Base-by-base conservation (phyloP, 2,329 filamentous ascomycete genomes). In the Rhinocladiella similis region DNA sequence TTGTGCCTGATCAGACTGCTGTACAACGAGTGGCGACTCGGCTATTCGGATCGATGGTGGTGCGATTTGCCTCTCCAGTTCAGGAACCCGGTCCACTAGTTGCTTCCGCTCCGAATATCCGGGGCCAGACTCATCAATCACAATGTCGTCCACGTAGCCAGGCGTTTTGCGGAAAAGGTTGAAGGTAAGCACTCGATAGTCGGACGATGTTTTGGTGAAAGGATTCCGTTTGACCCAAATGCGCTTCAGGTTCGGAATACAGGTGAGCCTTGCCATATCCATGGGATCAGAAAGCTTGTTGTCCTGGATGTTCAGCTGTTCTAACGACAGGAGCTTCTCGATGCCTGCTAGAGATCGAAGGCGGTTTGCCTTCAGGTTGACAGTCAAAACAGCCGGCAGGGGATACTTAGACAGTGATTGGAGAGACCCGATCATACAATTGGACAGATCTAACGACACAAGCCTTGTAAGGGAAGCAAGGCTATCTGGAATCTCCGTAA, bases 371-470 rank as follows among this genome's bases (percentile, higher is more conserved):
- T 93, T 87, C 53, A 99, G 82, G 68, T 97, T 97, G 55, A 99
- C 79, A 1, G 92, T 92, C 1, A 90, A 95, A 61, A 99, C 96
- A 18, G 94, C 93, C 25, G 94, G 93, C 4, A 99, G 80, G 12
- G 94, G 91, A 67, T 88, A 94, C 61, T 89, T 86, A 1, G 86
- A 86, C 41, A 99, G 79, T 1, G 93, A 96, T 67, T 95, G 89
- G 54, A 99, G 80, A 14, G 91, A 94, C 65, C 93, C 90, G 61
- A 99, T 97, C 92, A 97, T 97, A 80, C 93, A 97, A 67, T 96
- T 89, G 3, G 93, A 96, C 22, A 99, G 80, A 67, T 99, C 97
- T 52, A 99, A 77, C 20, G 94, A 92, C 62, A 92, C 86, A n/a
- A 99, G 82, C 25, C 91, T 88, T 18, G 91, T 91, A 56, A 99